Evolutionary conservation across 805 yeast species (phyloP), one percentile per base, ranked within the genome.

Genomic region (Yarrowia deformans): DNA sequence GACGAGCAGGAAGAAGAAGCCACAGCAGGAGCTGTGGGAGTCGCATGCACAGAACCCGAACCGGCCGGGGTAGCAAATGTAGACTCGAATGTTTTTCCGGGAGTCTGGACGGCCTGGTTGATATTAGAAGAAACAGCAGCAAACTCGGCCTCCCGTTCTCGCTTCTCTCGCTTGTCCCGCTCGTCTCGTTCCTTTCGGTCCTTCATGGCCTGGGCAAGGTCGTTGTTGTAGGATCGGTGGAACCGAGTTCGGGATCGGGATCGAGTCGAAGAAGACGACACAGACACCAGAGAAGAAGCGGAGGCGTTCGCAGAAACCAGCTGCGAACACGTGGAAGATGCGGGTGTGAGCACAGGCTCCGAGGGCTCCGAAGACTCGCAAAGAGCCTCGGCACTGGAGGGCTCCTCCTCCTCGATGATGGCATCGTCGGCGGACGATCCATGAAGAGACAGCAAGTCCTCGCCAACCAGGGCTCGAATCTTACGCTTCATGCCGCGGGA

Each of bases 331-430:
- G 70, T 32, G 32, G 69, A 66, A 7, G 58, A 67, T 29, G 48
- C 49, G 10, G 49, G 63, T 8, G 67, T 67, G 29, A 50, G 55
- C 54, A 23, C 35, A 54, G 55, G 46, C 45, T 39, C 70, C 34
- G 52, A 29, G 23, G 45, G 67, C 13, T 60, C 66, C 3, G 54
- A 32, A 16, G 39, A 8, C 54, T 49, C 54, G 39, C 54, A 37
- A 13, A 34, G 32, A 34, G 55, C 32, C 39, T 43, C 68, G 23
- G 35, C 50, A 43, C 68, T 23, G 23, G 61, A 29, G 39, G 68
- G 68, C 23, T 68, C 72, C 46, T 71, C 74, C 58, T 71, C 76
- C 58, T 76, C 78, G 29, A 73, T 73, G 4, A 77, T 74, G 8
- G 76, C 72, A 29, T 74, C 72, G 13, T 63, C 68, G 8, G 55